Evolutionary conservation across 163 green algal genomes (phyloP).

Genomic region (Volvox carteri): DNA sequence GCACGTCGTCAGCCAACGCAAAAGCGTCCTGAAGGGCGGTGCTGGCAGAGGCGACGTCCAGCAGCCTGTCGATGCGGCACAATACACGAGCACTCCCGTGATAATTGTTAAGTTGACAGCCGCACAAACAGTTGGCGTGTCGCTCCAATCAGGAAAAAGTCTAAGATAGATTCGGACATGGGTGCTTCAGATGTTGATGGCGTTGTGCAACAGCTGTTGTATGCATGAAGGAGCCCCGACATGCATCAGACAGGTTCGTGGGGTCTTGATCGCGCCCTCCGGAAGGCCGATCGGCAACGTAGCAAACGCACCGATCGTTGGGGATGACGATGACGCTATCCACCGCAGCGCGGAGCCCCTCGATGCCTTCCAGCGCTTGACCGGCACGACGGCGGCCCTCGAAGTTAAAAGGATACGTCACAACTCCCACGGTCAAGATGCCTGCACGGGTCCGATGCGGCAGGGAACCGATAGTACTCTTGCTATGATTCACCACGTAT

Average conservation of each 20-base stretch:
- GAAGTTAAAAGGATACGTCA: slow-evolving; percentile 97
- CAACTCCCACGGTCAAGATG: slow-evolving; percentile 95
- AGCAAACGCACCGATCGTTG: slow-evolving; percentile 89
- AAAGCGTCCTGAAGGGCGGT: slow-evolving; percentile 94
- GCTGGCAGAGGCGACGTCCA: slow-evolving; percentile 86
- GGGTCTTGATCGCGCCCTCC: too few relatives aligned
- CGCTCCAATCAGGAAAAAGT: too few relatives aligned
- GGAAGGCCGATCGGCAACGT: too few relatives aligned
- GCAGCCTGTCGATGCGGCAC: slow-evolving; percentile 68
- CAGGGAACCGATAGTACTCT: too few relatives aligned
- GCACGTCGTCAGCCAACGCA: slow-evolving; percentile 91
- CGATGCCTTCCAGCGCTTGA: slow-evolving; percentile 87
- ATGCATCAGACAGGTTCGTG: too few relatives aligned
- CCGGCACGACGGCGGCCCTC: slow-evolving; percentile 84
- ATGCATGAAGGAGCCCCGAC: too few relatives aligned
- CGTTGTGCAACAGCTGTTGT: too few relatives aligned
- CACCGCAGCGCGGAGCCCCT: slow-evolving; percentile 73
- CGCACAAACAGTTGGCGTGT: too few relatives aligned
- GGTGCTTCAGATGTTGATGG: too few relatives aligned
- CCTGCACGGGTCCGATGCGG: slow-evolving; percentile 55
- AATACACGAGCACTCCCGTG: background rate
- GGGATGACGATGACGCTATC: slow-evolving; percentile 97
- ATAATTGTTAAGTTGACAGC: background rate
- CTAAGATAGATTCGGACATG: too few relatives aligned
- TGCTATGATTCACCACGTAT: too few relatives aligned